phyloP scores from a whole-genome alignment of 2,329 filamentous ascomycete species.

The Claviceps paspali region DNA sequence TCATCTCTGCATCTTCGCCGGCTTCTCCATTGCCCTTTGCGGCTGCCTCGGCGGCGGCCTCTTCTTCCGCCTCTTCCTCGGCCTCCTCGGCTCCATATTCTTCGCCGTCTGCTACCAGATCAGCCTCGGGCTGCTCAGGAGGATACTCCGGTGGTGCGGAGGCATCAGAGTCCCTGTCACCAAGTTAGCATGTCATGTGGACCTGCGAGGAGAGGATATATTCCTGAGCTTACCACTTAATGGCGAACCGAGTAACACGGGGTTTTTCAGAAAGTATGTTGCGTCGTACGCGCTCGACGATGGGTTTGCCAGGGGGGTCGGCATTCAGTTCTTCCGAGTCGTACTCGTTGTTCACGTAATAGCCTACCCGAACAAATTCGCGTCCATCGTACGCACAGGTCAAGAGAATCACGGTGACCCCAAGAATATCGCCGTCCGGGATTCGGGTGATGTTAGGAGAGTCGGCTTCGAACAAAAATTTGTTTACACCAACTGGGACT shows the following conservation, averaged over 20 bases:
- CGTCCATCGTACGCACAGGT: slow-evolving; percentile 93
- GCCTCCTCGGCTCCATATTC: slow-evolving; percentile 85
- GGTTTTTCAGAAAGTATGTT: slow-evolving; percentile 96
- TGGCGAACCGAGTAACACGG: slow-evolving; percentile 89
- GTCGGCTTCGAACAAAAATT: slow-evolving; percentile 95
- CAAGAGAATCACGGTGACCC: slow-evolving; percentile 90
- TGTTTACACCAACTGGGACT: slow-evolving; percentile 96
- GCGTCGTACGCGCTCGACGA: slow-evolving; percentile 80
- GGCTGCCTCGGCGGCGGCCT: slow-evolving; percentile 31
- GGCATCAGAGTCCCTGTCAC: slow-evolving; percentile 80
- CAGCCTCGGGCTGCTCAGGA: slow-evolving; percentile 93
- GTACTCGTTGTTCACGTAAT: slow-evolving; percentile 99
- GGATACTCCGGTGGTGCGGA: slow-evolving; percentile 92
- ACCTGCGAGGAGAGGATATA: background rate
- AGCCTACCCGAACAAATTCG: slow-evolving; percentile 94
- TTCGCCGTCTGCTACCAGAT: slow-evolving; percentile 69
- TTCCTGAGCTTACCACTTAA: slow-evolving; percentile 69
- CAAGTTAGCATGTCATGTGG: background rate
- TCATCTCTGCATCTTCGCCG: slow-evolving; percentile 63
- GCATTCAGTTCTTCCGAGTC: slow-evolving; percentile 77
- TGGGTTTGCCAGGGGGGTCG: slow-evolving; percentile 81
- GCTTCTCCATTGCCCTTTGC: slow-evolving; percentile 22
- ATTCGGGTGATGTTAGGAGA: slow-evolving; percentile 82
- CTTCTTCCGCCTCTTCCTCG: slow-evolving; percentile 52
- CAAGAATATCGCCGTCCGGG: slow-evolving; percentile 85